Evolutionary conservation across 2,329 filamentous ascomycete genomes (phyloP).

Genomic region (Penicillium olsonii): DNA sequence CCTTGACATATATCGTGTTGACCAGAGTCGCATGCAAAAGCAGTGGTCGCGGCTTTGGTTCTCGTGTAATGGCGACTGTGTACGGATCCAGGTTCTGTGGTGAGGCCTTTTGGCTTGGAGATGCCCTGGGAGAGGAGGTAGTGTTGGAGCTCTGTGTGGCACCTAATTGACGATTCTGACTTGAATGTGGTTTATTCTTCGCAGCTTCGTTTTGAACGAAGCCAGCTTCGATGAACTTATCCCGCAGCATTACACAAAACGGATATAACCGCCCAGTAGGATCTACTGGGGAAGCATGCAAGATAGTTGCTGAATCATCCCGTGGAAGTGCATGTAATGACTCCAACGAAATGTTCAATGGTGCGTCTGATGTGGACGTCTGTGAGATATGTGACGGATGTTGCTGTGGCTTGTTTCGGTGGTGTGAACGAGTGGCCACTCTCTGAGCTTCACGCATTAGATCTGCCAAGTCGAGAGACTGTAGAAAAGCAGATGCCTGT

Average conservation of each 20-base stretch:
- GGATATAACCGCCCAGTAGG: slow-evolving; percentile 42
- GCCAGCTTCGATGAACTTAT: slow-evolving; percentile 47
- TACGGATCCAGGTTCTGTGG: slow-evolving; percentile 4
- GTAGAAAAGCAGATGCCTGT: slow-evolving; percentile 48
- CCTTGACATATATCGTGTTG: slow-evolving; percentile 73
- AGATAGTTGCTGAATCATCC: slow-evolving; percentile 37
- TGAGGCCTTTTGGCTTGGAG: neutral
- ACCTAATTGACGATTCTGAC: neutral
- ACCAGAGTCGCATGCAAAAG: slow-evolving; percentile 81
- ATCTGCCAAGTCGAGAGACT: slow-evolving; percentile 46
- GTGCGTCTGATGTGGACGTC: slow-evolving; percentile 13
- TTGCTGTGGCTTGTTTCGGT: neutral
- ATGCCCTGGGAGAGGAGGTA: neutral
- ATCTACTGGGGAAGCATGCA: slow-evolving; percentile 45
- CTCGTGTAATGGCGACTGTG: slow-evolving; percentile 10
- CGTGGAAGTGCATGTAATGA: slow-evolving; percentile 42
- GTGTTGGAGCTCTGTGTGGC: neutral
- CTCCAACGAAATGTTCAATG: slow-evolving; percentile 48
- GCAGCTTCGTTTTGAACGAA: slow-evolving; percentile 40
- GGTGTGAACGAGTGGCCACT: slow-evolving; percentile 10
- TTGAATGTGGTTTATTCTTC: neutral
- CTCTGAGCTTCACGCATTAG: slow-evolving; percentile 41
- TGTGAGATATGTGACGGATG: neutral
- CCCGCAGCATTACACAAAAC: slow-evolving; percentile 43
- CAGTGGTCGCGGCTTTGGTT: slow-evolving; percentile 54